Base-by-base conservation (phyloP, 176 grass and related monocot genomes). In the Guadua angustifolia region DNA sequence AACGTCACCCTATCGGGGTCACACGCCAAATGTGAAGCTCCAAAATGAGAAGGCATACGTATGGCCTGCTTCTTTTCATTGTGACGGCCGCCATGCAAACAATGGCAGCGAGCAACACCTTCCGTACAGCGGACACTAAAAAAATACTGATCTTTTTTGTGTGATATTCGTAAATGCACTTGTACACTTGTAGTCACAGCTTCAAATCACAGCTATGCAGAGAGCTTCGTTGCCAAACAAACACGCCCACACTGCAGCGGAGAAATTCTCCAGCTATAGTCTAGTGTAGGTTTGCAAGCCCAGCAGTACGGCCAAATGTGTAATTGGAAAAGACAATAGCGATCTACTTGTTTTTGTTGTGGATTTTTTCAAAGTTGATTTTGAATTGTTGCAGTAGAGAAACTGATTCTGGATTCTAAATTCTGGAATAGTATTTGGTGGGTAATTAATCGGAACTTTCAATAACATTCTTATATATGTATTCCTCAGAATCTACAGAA, bases 11-110 rank as follows among this genome's bases (percentile, higher is more conserved):
- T 3, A 18, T 59, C 7, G 10, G 9, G 9, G 29, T 90, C 88
- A 90, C 84, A 83, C 74, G 65, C 19, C 45, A 21, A 33, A 39
- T 78, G 71, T 81, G 82, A 81, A 62, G 71, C 52, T 59, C 53
- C 22, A 7, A 63, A 73, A 66, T 15, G 68, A 3, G 21, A 33
- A 29, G n/a, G 35, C 46, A 65, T 29, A 13, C 64, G 58, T 14
- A 40, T 66, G 11, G 32, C 9, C 71, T 65, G 35, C 49, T 43
- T 62, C 77, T 13, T 47, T 50, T 79, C 15, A 70, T 51, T 29
- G 9, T 5, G 33, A 26, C 18, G 56, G 21, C 22, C 46, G 5
- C 13, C 24, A 10, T 9, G 40, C 75, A 74, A 47, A 5, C n/a
- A 49, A 68, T 38, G 35, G 42, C 13, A 33, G 3, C 53, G 57